phyloP scores from a whole-genome alignment of 257 asterid species.

The Solanum bulbocastanum region DNA sequence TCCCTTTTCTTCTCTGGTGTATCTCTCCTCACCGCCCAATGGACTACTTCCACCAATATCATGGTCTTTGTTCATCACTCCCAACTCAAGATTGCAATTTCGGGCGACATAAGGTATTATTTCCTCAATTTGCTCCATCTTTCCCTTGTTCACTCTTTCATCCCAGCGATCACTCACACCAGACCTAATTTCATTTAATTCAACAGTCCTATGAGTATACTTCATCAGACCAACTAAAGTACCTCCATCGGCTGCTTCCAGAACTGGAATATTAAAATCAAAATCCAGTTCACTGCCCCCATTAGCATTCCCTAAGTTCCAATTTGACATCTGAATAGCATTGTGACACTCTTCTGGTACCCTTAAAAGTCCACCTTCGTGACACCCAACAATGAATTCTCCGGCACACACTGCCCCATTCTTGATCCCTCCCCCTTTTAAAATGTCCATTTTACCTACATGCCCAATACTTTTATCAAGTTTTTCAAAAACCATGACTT shows the following conservation, averaged over 20 bases:
- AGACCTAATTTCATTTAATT: constrained; percentile 30
- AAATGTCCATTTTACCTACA: constrained; percentile 8
- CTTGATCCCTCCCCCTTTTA: constrained; percentile 9
- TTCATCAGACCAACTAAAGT: neutral
- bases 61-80: constrained; percentile 7
- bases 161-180: constrained; percentile 47
- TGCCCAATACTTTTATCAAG: constrained; percentile 13
- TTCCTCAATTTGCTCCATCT: constrained; percentile 14
- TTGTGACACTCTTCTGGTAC: constrained; percentile 9
- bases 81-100: constrained; percentile 24
- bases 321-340: constrained; percentile 1
- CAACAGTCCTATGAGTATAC: constrained; percentile 8
- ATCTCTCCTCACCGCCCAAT: constrained; percentile 21
- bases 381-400: neutral
- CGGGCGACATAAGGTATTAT: neutral
- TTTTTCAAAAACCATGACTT: neutral
- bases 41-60: constrained; percentile 22
- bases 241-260: neutral
- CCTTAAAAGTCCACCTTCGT: neutral
- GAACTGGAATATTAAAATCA: constrained; percentile 37
- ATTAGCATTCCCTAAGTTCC: neutral
- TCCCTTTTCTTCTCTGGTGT: constrained; percentile 43
- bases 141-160: constrained; percentile 17
- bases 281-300: constrained; percentile 13
- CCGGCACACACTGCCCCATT: constrained; percentile 12